Evolutionary conservation across 2,329 filamentous ascomycete species (phyloP).

Genomic region (Neonectria sp.): DNA sequence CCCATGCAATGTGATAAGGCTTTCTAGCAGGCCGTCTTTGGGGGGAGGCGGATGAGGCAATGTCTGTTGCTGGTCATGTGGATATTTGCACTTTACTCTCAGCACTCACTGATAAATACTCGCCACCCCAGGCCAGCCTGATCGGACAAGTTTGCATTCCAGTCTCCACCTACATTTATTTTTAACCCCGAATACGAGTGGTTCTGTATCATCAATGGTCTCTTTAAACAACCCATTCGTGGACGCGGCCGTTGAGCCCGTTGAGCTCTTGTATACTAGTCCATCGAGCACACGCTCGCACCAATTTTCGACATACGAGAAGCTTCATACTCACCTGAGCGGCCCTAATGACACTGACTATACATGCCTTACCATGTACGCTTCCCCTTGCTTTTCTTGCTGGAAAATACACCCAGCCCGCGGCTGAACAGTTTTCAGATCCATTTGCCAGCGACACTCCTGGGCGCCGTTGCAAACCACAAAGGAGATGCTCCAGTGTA

Average conservation of each 20-base stretch:
- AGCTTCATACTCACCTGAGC: neutral
- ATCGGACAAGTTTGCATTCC: no score
- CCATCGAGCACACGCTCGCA: neutral
- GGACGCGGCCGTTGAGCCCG: neutral
- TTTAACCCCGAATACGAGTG: neutral
- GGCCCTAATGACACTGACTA: neutral
- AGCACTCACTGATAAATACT: no score
- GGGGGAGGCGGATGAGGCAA: no score
- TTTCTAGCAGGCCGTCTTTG: no score
- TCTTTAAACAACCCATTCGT: neutral
- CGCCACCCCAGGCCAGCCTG: no score
- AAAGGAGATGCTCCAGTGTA: conserved; percentile 5
- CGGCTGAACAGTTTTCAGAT: conserved; percentile 3
- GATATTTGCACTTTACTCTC: no score
- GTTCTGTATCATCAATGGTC: neutral
- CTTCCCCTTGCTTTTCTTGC: neutral
- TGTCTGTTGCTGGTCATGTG: no score
- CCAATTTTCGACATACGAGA: neutral
- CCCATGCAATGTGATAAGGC: no score
- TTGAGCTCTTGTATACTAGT: conserved; percentile 7
- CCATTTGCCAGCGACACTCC: conserved; percentile 13
- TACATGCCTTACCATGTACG: conserved; percentile 10
- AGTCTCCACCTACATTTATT: no score
- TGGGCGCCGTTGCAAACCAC: conserved; percentile 11
- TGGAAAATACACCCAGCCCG: neutral